Evolutionary conservation across 2,329 filamentous ascomycete species (phyloP), one percentile per base, ranked within the genome.

Genomic region (Diaporthe destruens): DNA sequence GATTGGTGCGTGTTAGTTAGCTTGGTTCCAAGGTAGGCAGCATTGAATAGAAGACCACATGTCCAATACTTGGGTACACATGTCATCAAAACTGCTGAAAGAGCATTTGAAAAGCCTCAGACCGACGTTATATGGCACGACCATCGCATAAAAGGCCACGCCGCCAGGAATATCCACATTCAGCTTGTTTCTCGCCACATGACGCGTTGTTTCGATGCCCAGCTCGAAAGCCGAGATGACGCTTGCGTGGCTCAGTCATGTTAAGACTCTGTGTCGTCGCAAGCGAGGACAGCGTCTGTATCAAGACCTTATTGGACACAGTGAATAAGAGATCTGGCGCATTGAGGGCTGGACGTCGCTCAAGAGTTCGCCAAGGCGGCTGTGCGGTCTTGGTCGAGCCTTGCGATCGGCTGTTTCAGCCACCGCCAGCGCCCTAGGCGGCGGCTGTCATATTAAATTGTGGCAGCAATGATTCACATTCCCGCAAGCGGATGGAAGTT

Each of bases 341-440:
- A 65, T 51, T 65, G 61, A 65, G 14, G 16, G 61, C 44, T 65
- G 44, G 51, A 65, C 61, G 44, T 65, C 44, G 61, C 20, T 65
- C 61, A 65, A 65, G 61, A 65, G 20, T 51, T 65, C 44, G 61
- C 61, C 61, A 65, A 65, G 61, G 61, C 61, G 61, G 61, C 61
- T 65, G 61, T 65, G 61, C 49, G 61, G 61, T 51, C 44, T 51
- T 65, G 61, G 25, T 20, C 29, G 23, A 0, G 61, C 20, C 44
- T 32, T 49, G 42, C 20, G 61, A 32, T 65, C 61, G 61, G 44
- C 61, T 65, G 61, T 51, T 65, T 65, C 61, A 65, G 61, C 61
- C 61, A 65, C 29, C 61, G 44, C 44, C 61, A 44, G 61, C 61
- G 44, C 61, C 44, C 36, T 65, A 7, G 44, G 44, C 44, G 61